These are phyloP conservation scores for Mitragyna speciosa DNA, from an alignment of 257 asterid genomes.

Conservation along the genomic window DNA sequence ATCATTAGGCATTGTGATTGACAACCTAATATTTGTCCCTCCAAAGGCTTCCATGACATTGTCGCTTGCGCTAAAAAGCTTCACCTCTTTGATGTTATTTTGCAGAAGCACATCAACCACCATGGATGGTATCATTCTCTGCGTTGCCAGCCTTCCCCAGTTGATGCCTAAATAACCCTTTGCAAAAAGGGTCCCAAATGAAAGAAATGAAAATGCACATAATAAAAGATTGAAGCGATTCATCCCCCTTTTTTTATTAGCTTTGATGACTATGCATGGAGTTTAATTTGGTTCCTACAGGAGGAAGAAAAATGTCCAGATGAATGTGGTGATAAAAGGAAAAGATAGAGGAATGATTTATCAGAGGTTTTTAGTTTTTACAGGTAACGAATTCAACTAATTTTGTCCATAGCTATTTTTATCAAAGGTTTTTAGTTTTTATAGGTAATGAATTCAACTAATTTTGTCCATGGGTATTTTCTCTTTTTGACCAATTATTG, in stretches of 20 bases:
- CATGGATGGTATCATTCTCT: constrained; percentile 25
- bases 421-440: background rate
- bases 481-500: background rate
- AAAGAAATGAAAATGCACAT: background rate
- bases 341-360: background rate
- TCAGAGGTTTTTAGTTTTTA: background rate
- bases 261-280: background rate
- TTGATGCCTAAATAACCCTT: constrained; percentile 14
- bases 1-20: constrained; percentile 7
- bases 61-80: background rate
- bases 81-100: constrained; percentile 13
- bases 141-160: constrained; percentile 24
- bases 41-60: constrained; percentile 19
- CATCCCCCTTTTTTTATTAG: background rate
- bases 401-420: background rate
- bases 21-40: background rate
- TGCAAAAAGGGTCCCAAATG: background rate
- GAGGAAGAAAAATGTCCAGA: background rate
- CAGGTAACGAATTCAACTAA: background rate
- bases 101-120: constrained; percentile 20
- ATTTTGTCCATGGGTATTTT: background rate
- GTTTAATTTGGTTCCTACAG: background rate
- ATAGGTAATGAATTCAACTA: background rate
- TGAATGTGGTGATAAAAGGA: background rate
- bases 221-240: background rate